Evolutionary conservation across 2,329 filamentous ascomycete genomes (phyloP), one percentile per base, ranked within the genome.

Genomic region (Cladosporium oxysporum): DNA sequence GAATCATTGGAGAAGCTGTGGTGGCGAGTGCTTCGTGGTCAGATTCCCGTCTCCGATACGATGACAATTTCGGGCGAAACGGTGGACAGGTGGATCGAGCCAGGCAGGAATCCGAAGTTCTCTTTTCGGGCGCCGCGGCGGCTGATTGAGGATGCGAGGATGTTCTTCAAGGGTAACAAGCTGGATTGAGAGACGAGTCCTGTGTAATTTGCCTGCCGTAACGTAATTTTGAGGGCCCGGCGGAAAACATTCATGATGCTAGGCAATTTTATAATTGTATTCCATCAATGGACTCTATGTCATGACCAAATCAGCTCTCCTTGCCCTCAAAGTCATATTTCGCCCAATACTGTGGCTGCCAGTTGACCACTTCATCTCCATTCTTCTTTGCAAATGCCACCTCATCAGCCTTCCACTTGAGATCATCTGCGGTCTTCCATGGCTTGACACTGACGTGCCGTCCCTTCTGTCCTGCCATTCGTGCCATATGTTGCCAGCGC

Each of bases 11-110:
- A 74, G 64, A 66, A 64, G 3, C 70, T 80, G 23, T 78, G 79
- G 58, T 66, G 70, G 55, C 67, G 71, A 29, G 74, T 79, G 2
- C 70, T 80, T 37, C 69, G 66, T 6, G 76, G 75, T 1, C 71
- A 78, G 23, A 71, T 80, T 2, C 74, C 76, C 1, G 74, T 80
- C 1, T 70, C 68, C 11, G 69, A 72, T 18, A 76, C 72, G 52
- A 66, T 70, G 8, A 68, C 69, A 28, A 71, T 71, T 58, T 67
- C 75, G 26, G 78, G 74, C 1, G 75, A 79, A 37, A 69, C 76
- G 8, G 73, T 73, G 65, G 76, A 77, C 65, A 73, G 72, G 26
- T 81, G 78, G 77, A 66, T 75, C 28, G 76, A 78, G 62, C 69
- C 66, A 21, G 76, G 74, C 18, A 69, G 71, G 41, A 66, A 72